A percentile compares a stretch with the other conserved stretches of the same genome.
Evolutionary conservation across 345 rosid species (phyloP).

Genomic region (Gossypium rotundifolium): DNA sequence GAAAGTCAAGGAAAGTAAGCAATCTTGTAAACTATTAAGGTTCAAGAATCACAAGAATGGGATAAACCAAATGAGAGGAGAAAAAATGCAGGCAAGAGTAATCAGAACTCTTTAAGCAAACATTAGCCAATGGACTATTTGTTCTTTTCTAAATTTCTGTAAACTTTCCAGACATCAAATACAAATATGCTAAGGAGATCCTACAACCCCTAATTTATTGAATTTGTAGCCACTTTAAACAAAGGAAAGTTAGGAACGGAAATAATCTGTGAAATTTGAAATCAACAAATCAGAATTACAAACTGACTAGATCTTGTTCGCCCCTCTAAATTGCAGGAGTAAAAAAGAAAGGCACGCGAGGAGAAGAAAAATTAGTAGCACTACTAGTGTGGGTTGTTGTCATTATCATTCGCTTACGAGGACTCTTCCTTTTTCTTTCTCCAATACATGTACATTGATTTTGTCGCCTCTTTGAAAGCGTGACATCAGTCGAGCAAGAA

Average conservation of each 20-base stretch:
- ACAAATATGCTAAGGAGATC: background rate
- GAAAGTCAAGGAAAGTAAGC: slow-evolving; percentile 8
- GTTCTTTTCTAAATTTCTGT: background rate
- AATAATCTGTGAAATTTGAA: background rate
- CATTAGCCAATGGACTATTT: background rate
- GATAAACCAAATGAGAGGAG: background rate
- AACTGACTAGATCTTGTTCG: background rate
- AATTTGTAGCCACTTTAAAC: background rate
- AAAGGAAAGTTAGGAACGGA: background rate
- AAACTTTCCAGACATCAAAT: background rate
- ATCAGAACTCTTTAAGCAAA: background rate
- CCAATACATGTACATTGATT: background rate
- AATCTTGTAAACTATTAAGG: background rate
- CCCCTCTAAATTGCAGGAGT: background rate
- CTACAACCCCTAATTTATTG: background rate
- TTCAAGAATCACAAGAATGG: slow-evolving; percentile 6
- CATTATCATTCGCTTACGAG: background rate
- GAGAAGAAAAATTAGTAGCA: background rate
- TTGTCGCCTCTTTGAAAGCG: background rate
- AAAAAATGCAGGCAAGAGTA: background rate
- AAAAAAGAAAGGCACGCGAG: background rate
- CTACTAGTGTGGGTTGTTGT: background rate
- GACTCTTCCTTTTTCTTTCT: background rate
- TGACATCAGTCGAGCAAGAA: background rate
- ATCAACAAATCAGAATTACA: background rate